Evolutionary conservation across 345 rosid genomes (phyloP).

Genomic region (Camelina hispida): DNA sequence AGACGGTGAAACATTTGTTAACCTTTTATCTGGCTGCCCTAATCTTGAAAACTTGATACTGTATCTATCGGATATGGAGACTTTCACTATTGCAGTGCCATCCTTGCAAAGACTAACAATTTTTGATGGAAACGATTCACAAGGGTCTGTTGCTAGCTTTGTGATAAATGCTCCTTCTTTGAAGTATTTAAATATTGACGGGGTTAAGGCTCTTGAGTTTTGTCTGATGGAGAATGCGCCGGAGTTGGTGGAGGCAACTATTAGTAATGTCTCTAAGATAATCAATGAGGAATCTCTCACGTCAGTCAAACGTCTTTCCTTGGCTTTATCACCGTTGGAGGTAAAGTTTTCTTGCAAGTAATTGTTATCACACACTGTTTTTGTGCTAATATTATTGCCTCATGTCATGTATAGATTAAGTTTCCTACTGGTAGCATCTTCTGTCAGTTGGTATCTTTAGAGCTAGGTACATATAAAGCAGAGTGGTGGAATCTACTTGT

Average conservation of each 20-base stretch:
- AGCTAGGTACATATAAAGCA: too few relatives aligned
- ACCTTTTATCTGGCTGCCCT: not conserved
- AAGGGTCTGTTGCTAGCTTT: not conserved
- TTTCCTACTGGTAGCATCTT: too few relatives aligned
- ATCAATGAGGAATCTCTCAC: not conserved
- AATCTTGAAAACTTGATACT: not conserved
- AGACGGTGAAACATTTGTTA: not conserved
- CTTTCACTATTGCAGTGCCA: not conserved
- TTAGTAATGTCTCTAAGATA: not conserved
- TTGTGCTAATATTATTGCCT: too few relatives aligned
- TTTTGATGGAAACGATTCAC: too few relatives aligned
- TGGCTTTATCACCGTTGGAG: not conserved
- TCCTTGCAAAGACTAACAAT: not conserved
- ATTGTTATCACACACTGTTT: too few relatives aligned
- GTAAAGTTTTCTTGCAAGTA: too few relatives aligned
- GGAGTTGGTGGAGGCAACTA: not conserved
- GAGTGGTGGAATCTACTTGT: too few relatives aligned
- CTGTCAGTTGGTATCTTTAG: too few relatives aligned
- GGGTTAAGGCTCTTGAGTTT: not conserved
- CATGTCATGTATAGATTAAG: not conserved
- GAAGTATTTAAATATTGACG: not conserved
- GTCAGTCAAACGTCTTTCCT: not conserved
- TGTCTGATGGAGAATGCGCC: not conserved
- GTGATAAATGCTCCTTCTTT: not conserved
- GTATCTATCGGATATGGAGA: not conserved